Percentiles rank a stretch among this genome's conserved stretches.
Evolutionary conservation across 2,329 filamentous ascomycete species (phyloP).

Genomic region (Pezicula radicicola): DNA sequence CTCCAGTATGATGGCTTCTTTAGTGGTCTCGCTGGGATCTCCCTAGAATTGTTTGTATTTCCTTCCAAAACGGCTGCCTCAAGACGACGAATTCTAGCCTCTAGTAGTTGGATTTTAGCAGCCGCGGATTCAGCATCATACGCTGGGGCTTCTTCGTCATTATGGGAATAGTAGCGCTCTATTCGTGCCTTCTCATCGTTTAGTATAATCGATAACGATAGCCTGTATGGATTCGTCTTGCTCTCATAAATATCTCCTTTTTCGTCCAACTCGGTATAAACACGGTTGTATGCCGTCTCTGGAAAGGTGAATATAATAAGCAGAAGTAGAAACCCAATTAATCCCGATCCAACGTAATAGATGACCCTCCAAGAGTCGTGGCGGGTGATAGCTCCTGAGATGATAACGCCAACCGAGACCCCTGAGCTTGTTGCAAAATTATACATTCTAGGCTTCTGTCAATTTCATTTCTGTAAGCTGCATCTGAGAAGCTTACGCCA

Average conservation of each 20-base stretch:
- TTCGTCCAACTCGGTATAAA: conserved; percentile 12
- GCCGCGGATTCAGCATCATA: background rate
- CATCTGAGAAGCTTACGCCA: conserved; percentile 36
- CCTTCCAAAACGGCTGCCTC: conserved; percentile 11
- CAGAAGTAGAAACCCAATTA: conserved; percentile 47
- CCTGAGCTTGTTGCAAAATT: conserved; percentile 11
- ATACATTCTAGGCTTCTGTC: conserved; percentile 4
- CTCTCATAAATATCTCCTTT: conserved; percentile 15
- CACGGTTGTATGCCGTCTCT: conserved; percentile 47
- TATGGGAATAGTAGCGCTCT: conserved; percentile 4
- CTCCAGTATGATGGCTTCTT: conserved; percentile 32
- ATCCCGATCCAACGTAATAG: conserved; percentile 44
- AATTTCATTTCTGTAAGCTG: background rate
- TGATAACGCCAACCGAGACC: conserved; percentile 29
- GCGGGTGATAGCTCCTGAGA: conserved; percentile 36
- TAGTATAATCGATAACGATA: conserved; percentile 12
- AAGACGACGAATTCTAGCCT: conserved; percentile 11
- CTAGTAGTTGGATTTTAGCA: conserved; percentile 4
- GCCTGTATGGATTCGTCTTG: conserved; percentile 9
- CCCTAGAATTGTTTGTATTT: conserved; percentile 13
- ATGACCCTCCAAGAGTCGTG: conserved; percentile 46
- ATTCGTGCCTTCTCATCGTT: conserved; percentile 10
- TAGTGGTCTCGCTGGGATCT: conserved; percentile 3
- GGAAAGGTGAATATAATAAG: conserved; percentile 52
- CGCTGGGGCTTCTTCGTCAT: background rate